Conservation (phyloP, 2,329 filamentous ascomycete species). For the Colletotrichum sublineola region DNA sequence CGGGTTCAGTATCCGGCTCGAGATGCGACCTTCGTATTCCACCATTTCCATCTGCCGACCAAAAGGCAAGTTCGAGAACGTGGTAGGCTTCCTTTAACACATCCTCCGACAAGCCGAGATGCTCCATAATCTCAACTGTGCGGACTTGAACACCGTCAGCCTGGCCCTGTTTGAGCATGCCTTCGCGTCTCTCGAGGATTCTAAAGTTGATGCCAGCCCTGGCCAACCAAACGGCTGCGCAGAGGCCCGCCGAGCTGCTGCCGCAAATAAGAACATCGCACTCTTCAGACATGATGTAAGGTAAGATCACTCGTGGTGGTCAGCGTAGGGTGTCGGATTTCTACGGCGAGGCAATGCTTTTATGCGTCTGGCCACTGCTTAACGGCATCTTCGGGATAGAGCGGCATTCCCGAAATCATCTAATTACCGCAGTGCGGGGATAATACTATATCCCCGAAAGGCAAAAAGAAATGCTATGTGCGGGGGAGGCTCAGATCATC, state of each 20-base stretch:
- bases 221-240: conserved; percentile 59
- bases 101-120: conserved; percentile 66
- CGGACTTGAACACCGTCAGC: conserved; percentile 74
- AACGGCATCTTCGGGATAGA: neutral
- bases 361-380: neutral
- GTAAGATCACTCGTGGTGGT: fast-evolving
- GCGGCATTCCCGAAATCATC: neutral
- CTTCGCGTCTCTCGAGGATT: conserved; percentile 53
- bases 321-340: neutral
- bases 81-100: conserved; percentile 70
- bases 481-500: neutral
- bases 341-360: neutral
- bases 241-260: conserved; percentile 54
- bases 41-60: conserved; percentile 54
- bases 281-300: conserved; percentile 20
- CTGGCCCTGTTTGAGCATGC: conserved; percentile 58
- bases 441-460: conserved; percentile 11
- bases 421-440: conserved; percentile 11
- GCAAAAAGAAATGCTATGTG: neutral
- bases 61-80: conserved; percentile 70
- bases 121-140: conserved; percentile 73
- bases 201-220: conserved; percentile 56
- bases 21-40: conserved; percentile 61
- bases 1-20: conserved; percentile 66
- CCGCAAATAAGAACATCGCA: conserved; percentile 37